Percentiles rank a stretch among this genome's conserved stretches.
These are phyloP conservation scores for Heterobasidion annosum DNA, from an alignment of 1,284 basidiomycete species.

Conservation along the genomic window DNA sequence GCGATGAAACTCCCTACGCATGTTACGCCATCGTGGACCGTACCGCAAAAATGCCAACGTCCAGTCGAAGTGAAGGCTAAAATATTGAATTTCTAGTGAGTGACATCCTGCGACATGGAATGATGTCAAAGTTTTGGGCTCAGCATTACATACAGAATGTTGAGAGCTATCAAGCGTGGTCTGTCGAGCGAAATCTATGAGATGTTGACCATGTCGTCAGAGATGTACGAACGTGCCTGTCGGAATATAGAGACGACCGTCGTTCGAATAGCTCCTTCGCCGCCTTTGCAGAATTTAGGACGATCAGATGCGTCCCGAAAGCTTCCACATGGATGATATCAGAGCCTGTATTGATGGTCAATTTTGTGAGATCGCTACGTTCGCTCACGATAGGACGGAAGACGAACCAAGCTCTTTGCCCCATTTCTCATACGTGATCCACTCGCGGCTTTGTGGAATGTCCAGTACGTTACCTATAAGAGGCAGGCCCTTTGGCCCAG, in stretches of 20 bases:
- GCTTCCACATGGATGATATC: conserved; percentile 8
- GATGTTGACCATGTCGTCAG: not conserved
- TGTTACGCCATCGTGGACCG: too few species aligned
- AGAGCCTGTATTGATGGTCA: conserved; percentile 1
- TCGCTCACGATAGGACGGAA: not conserved
- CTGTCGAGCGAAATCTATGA: not conserved
- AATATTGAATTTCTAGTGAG: too few species aligned
- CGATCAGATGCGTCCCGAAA: conserved; percentile 6
- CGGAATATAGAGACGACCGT: conserved; percentile 9
- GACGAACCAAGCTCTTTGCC: conserved; percentile 9
- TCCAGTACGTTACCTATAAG: conserved; percentile 14
- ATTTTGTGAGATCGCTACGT: not conserved
- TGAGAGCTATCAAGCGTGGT: not conserved
- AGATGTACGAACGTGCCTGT: conserved; percentile 1
- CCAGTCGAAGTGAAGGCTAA: too few species aligned
- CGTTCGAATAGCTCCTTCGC: conserved; percentile 10
- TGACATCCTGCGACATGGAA: too few species aligned
- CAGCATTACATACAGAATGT: not conserved
- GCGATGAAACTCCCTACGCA: too few species aligned
- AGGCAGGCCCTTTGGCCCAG: conserved; percentile 11
- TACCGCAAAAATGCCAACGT: too few species aligned
- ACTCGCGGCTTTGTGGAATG: conserved; percentile 8
- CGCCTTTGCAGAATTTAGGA: conserved; percentile 8
- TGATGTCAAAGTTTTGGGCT: not conserved
- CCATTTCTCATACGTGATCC: conserved; percentile 10